Conservation (phyloP, 1,139 yeast genomes). For the Nakaseomyces bracarensis region DNA sequence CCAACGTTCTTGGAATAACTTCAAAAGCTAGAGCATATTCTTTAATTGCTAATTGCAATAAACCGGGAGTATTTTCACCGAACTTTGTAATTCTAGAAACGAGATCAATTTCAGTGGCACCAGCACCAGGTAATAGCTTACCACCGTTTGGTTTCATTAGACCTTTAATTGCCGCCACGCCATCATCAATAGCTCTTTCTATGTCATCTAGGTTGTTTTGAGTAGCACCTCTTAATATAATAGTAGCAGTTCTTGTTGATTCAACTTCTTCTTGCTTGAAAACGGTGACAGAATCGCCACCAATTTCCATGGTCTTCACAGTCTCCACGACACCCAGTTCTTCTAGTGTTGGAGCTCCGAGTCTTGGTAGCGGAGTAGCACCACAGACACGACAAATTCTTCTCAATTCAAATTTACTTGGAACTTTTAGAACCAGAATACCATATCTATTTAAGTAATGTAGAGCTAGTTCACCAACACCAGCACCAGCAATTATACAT, state of each 20-base stretch:
- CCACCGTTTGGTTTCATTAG: slow-evolving; percentile 60
- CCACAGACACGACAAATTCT: slow-evolving; percentile 95
- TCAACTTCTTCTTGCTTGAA: slow-evolving; percentile 69
- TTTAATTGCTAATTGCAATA: slow-evolving; percentile 87
- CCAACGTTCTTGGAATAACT: slow-evolving; percentile 82
- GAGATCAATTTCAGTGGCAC: slow-evolving; percentile 89
- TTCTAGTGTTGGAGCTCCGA: slow-evolving; percentile 94
- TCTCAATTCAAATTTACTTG: slow-evolving; percentile 88
- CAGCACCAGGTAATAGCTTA: slow-evolving; percentile 89
- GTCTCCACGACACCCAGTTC: slow-evolving; percentile 84
- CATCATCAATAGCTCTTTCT: slow-evolving; percentile 96
- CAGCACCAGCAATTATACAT: slow-evolving; percentile 88
- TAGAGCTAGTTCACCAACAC: slow-evolving; percentile 84
- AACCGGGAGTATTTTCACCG: slow-evolving; percentile 92
- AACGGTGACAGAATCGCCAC: slow-evolving; percentile 94
- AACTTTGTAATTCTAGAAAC: slow-evolving; percentile 69
- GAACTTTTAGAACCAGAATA: slow-evolving; percentile 78
- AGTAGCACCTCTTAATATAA: slow-evolving; percentile 94
- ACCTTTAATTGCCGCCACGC: slow-evolving; percentile 88
- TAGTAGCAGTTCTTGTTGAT: slow-evolving; percentile 76
- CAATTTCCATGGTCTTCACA: slow-evolving; percentile 88
- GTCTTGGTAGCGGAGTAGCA: slow-evolving; percentile 89
- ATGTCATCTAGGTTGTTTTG: slow-evolving; percentile 87
- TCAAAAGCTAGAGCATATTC: slow-evolving; percentile 93
- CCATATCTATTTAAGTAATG: slow-evolving; percentile 86